Percentiles rank a stretch among this genome's conserved stretches.
phyloP scores from a whole-genome alignment of 106 monocot species.

The Apostasia shenzhenica region DNA sequence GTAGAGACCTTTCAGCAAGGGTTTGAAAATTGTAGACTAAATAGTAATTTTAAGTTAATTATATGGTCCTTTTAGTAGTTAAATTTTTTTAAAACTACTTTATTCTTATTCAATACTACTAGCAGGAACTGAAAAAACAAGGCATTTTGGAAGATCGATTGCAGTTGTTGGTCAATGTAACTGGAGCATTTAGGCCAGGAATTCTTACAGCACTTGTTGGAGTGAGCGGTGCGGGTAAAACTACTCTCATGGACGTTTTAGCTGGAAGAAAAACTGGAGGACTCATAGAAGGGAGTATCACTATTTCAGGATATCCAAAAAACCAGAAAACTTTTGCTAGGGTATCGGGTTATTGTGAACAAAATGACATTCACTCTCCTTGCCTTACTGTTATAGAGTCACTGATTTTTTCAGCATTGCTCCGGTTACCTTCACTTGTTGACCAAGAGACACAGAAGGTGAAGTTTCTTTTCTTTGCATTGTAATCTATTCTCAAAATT shows the following conservation, averaged over 20 bases:
- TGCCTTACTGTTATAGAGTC: slow-evolving; percentile 91
- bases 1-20: no score
- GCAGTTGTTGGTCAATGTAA: slow-evolving; percentile 85
- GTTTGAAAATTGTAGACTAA: no score
- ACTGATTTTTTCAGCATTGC: slow-evolving; percentile 87
- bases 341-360: slow-evolving; percentile 96
- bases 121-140: slow-evolving; percentile 87
- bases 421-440: slow-evolving; percentile 77
- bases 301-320: slow-evolving; percentile 92
- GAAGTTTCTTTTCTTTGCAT: slow-evolving; percentile 2
- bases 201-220: slow-evolving; percentile 96
- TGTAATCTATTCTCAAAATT: neutral
- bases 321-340: slow-evolving; percentile 95
- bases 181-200: slow-evolving; percentile 97
- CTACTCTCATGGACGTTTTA: slow-evolving; percentile 99
- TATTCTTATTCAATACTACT: slow-evolving; percentile 40
- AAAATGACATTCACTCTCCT: slow-evolving; percentile 98
- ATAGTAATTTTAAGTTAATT: no score
- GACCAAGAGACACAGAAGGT: slow-evolving; percentile 61
- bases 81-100: slow-evolving; percentile 21
- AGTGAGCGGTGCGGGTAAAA: slow-evolving; percentile 98
- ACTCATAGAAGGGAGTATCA: slow-evolving; percentile 78
- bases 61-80: no score
- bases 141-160: slow-evolving; percentile 79
- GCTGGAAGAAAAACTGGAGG: slow-evolving; percentile 98